Base-by-base conservation (phyloP, 2,329 filamentous ascomycete species). In the Penicillium digitatum region DNA sequence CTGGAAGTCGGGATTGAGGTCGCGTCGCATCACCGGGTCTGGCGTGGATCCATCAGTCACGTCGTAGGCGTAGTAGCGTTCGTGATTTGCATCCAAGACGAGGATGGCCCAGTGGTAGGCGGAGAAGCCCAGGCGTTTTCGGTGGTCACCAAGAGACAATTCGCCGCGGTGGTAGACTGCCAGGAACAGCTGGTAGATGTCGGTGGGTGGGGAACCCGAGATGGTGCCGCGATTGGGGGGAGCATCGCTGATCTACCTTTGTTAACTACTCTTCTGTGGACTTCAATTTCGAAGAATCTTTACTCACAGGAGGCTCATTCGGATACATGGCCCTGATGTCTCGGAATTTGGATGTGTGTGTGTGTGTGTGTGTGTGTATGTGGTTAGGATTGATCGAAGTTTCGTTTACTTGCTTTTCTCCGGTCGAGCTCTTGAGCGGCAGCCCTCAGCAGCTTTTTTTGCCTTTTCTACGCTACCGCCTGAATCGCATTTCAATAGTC, bases 31-130 rank as follows among this genome's bases (percentile, higher is more conserved):
- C 2, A 46, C 3, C 0, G 20, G 34, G 29, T 55, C 48, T 3
- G 48, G 48, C 9, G 35, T 35, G 16, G 35, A 14, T 37, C 40
- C 53, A 10, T 55, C 48, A 16, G 48, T 55, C n/a, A 45, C 42
- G 20, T 55, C 53, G 48, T 35, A 55, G 14, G 48, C 53, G 24
- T 52, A n/a, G 48, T 38, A 37, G 7, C 20, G 29, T 10, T 45
- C 2, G 5, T 42, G 5, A 2, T 20, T 14, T 0, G 14, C 16
- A 16, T 47, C 31, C 3, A 18, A 14, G 31, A 55, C 20, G n/a
- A 55, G 48, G 24, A 55, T 47, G 1, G 18, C 29, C 53, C 53
- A 55, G 37, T 55, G 53, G 42, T 55, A 55, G 6, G 53, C 48
- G 4, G 48, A 40, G 34, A 35, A 52, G 27, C 48, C 53, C 5